phyloP scores from a whole-genome alignment of 1,139 yeast species.

The Lodderomyces oxycetoniae region DNA sequence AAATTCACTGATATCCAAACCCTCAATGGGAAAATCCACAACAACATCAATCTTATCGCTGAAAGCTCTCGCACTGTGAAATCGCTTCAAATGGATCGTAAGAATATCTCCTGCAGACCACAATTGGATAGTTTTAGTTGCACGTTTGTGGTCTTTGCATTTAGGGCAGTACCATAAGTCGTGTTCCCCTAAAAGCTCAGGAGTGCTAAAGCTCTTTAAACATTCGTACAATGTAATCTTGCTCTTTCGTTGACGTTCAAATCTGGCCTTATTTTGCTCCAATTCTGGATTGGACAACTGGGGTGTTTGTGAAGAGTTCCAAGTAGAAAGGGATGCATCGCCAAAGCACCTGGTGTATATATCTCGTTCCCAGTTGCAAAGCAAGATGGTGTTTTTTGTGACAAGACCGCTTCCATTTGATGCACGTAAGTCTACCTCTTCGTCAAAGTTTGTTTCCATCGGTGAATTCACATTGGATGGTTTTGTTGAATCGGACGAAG shows the following conservation, averaged over 20 bases:
- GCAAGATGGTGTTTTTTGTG: slow-evolving; percentile 44
- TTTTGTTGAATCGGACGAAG: slow-evolving; percentile 17
- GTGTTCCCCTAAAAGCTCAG: slow-evolving; percentile 82
- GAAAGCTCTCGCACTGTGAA: slow-evolving; percentile 78
- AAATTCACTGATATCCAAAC: slow-evolving; percentile 64
- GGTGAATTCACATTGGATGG: slow-evolving; percentile 25
- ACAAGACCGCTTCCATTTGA: slow-evolving; percentile 16
- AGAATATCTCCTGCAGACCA: slow-evolving; percentile 92
- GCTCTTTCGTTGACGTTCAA: slow-evolving; percentile 40
- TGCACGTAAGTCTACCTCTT: background rate
- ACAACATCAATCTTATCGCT: slow-evolving; percentile 85
- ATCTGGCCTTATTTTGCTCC: slow-evolving; percentile 39
- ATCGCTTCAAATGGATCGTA: slow-evolving; percentile 85
- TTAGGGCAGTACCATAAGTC: slow-evolving; percentile 94
- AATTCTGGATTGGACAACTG: slow-evolving; percentile 49
- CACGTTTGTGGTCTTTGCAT: slow-evolving; percentile 86
- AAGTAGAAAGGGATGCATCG: slow-evolving; percentile 42
- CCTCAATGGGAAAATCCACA: slow-evolving; percentile 84
- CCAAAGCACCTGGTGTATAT: slow-evolving; percentile 48
- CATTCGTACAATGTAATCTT: slow-evolving; percentile 70
- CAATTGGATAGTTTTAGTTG: slow-evolving; percentile 83
- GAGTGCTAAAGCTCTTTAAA: slow-evolving; percentile 65
- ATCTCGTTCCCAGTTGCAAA: slow-evolving; percentile 67
- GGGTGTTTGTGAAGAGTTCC: slow-evolving; percentile 49
- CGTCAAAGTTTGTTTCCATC: slow-evolving; percentile 11